Conservation (phyloP, 352 stramenopile genomes). For the Chrysophaeum taylorii region DNA sequence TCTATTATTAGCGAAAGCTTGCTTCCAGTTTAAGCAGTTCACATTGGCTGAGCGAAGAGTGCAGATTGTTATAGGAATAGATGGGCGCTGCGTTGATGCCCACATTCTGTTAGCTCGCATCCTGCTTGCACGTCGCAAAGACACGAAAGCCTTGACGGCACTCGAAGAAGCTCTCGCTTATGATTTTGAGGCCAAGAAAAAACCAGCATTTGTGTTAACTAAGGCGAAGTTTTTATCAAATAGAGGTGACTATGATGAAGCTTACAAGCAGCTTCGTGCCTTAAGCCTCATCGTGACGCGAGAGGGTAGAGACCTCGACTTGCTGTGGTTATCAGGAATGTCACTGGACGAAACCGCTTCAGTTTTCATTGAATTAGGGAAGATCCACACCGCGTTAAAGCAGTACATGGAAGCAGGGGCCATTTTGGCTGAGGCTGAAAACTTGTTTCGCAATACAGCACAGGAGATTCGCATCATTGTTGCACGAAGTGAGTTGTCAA, state of each 20-base stretch:
- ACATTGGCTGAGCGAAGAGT: slow-evolving; percentile 58
- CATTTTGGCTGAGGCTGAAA: slow-evolving; percentile 28
- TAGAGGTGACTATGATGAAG: slow-evolving; percentile 59
- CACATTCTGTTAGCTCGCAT: slow-evolving; percentile 70
- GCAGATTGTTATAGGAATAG: slow-evolving; percentile 56
- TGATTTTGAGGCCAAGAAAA: slow-evolving; percentile 70
- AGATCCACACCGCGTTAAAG: slow-evolving; percentile 22
- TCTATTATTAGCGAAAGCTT: slow-evolving; percentile 61
- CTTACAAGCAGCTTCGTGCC: no score
- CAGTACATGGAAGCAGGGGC: slow-evolving; percentile 28
- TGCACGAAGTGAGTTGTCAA: slow-evolving; percentile 71
- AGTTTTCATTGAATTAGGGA: slow-evolving; percentile 68
- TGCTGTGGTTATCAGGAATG: no score
- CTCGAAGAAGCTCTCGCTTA: slow-evolving; percentile 72
- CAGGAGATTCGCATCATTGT: slow-evolving; percentile 79
- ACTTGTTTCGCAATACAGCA: slow-evolving; percentile 44
- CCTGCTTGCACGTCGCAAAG: slow-evolving; percentile 60
- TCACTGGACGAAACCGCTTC: no score
- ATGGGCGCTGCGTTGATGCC: slow-evolving; percentile 52
- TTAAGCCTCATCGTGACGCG: no score
- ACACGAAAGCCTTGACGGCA: slow-evolving; percentile 49
- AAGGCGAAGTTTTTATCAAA: slow-evolving; percentile 67
- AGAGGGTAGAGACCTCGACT: no score
- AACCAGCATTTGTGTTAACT: slow-evolving; percentile 68
- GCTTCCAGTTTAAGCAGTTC: slow-evolving; percentile 53